phyloP scores from a whole-genome alignment of 2,329 filamentous ascomycete species.

The Beauveria caledonica region DNA sequence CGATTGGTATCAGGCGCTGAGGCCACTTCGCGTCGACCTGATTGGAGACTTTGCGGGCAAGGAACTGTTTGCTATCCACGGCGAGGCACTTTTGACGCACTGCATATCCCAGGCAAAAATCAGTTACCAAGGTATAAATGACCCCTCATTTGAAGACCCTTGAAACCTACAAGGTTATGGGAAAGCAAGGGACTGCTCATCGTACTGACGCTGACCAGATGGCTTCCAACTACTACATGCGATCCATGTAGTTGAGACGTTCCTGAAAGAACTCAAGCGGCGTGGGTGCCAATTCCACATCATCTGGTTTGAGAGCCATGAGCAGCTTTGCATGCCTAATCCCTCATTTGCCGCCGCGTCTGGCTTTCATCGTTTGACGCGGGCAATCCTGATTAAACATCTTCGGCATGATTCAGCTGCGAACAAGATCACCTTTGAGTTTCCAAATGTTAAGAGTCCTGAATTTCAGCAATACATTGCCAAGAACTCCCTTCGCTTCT shows the following conservation, averaged over 20 bases:
- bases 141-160: fast-evolving
- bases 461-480: background rate
- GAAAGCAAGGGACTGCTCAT: background rate
- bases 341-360: slow-evolving; percentile 8
- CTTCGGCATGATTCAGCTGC: slow-evolving; percentile 26
- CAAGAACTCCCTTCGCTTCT: slow-evolving; percentile 5
- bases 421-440: slow-evolving; percentile 1
- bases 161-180: no score
- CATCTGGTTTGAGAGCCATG: slow-evolving; percentile 55
- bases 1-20: slow-evolving; percentile 13
- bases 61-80: slow-evolving; percentile 65
- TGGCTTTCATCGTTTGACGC: slow-evolving; percentile 38
- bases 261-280: slow-evolving; percentile 50
- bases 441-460: background rate
- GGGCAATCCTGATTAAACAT: slow-evolving; percentile 58
- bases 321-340: slow-evolving; percentile 46
- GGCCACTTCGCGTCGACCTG: slow-evolving; percentile 46
- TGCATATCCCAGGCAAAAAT: slow-evolving; percentile 55
- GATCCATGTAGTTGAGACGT: slow-evolving; percentile 58
- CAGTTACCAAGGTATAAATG: slow-evolving; percentile 46
- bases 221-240: slow-evolving; percentile 68
- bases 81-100: slow-evolving; percentile 60
- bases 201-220: slow-evolving; percentile 22
- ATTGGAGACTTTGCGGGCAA: slow-evolving; percentile 69
- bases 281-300: slow-evolving; percentile 65